These are phyloP conservation scores for Acanthamoeba healyi DNA, from an alignment of 208 protist genomes.

Conservation along the genomic window DNA sequence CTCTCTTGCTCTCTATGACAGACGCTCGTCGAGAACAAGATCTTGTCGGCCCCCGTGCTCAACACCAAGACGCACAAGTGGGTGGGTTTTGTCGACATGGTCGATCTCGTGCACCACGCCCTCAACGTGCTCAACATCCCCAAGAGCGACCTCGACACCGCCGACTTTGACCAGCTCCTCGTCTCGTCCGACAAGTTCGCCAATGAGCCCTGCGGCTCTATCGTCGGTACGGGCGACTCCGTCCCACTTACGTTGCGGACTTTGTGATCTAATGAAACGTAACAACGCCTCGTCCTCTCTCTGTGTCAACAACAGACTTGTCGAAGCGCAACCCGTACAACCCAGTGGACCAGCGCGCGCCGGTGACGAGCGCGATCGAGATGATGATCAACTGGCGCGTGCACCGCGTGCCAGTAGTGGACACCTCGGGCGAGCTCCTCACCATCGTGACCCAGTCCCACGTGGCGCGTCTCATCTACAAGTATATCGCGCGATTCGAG, in stretches of 20 bases:
- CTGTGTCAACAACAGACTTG: conserved; percentile 30
- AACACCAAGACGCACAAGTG: conserved; percentile 47
- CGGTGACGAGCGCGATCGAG: conserved; percentile 71
- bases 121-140: conserved; percentile 55
- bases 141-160: conserved; percentile 55
- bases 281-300: too few species aligned
- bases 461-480: conserved; percentile 58
- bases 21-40: conserved; percentile 75
- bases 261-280: too few species aligned
- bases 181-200: conserved; percentile 70
- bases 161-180: conserved; percentile 54
- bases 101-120: conserved; percentile 74
- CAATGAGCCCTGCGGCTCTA: conserved; percentile 52
- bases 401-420: conserved; percentile 76
- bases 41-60: conserved; percentile 74
- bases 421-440: conserved; percentile 57
- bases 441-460: conserved; percentile 77
- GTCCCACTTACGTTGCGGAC: too few species aligned
- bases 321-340: conserved; percentile 71
- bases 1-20: conserved; percentile 1
- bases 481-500: not conserved
- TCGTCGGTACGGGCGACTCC: conserved; percentile 72
- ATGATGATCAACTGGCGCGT: conserved; percentile 77
- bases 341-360: conserved; percentile 75
- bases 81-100: conserved; percentile 76